These are phyloP conservation scores for Coniochaeta prunicola DNA, from an alignment of 2,329 filamentous ascomycete species.

Conservation along the genomic window DNA sequence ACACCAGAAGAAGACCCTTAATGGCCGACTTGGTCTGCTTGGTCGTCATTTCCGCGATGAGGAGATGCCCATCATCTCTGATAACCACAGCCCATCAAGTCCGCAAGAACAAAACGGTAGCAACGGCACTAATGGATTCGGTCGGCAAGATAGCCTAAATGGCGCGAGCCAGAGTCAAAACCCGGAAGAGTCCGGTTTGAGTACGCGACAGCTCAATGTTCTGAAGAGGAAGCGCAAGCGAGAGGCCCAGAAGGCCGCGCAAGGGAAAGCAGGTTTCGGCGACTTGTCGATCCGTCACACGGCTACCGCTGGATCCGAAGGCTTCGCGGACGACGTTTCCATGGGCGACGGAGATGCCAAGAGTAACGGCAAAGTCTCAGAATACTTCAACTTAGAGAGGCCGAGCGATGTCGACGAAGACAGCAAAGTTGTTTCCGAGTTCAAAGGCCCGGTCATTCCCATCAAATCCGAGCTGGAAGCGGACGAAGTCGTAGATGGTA, in stretches of 20 bases:
- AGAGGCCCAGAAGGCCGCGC: conserved; percentile 75
- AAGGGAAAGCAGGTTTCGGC: conserved; percentile 83
- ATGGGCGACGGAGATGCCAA: conserved; percentile 43
- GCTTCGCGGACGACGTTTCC: conserved; percentile 52
- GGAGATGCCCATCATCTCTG: conserved; percentile 58
- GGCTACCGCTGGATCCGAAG: conserved; percentile 55
- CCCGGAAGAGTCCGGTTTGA: conserved; percentile 65
- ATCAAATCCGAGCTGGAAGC: conserved; percentile 82
- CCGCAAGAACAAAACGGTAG: conserved; percentile 39
- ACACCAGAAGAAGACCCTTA: conserved; percentile 84
- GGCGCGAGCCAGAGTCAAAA: conserved; percentile 29
- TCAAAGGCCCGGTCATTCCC: conserved; percentile 74
- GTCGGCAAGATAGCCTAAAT: conserved; percentile 21
- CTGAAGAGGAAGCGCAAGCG: conserved; percentile 90
- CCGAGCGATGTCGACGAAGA: conserved; percentile 76
- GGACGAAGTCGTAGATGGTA: conserved; percentile 68
- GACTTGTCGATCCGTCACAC: conserved; percentile 68
- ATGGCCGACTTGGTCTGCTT: conserved; percentile 72
- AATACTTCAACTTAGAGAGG: conserved; percentile 88
- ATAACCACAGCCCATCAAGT: conserved; percentile 36
- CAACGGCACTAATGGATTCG: conserved; percentile 19
- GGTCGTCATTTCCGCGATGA: conserved; percentile 84
- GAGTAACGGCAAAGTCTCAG: conserved; percentile 58
- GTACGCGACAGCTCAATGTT: conserved; percentile 89
- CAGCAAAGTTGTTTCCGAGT: conserved; percentile 87